Evolutionary conservation across 1,284 basidiomycete genomes (phyloP).

Genomic region (Spongispora temasekensis): DNA sequence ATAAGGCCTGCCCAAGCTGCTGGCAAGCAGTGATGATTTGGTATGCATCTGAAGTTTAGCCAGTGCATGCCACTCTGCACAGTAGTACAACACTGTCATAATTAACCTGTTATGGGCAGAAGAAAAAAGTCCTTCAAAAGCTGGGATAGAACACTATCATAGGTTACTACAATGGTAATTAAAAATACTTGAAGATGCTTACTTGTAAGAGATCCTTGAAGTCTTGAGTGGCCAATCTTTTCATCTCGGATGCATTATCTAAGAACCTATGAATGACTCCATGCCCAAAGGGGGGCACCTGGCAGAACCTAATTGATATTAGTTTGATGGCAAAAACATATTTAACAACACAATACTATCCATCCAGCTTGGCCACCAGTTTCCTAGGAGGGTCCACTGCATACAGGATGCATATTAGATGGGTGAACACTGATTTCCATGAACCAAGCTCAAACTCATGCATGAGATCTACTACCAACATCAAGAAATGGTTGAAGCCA

Average conservation of each 20-base stretch:
- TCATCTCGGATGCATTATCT: conserved; percentile 10
- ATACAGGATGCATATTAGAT: not conserved
- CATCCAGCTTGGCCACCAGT: not conserved
- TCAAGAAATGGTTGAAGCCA: conserved; percentile 11
- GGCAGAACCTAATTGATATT: conserved; percentile 8
- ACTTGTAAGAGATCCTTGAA: conserved; percentile 27
- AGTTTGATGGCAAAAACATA: not conserved
- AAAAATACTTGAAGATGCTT: not conserved
- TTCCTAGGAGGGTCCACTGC: not conserved
- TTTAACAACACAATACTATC: not conserved
- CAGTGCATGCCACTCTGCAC: conserved; percentile 22
- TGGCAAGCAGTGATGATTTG: conserved; percentile 1
- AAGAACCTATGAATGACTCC: conserved; percentile 8
- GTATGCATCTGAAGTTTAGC: conserved; percentile 30
- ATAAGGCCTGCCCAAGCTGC: not conserved
- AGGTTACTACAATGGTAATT: not conserved
- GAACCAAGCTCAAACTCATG: conserved; percentile 28
- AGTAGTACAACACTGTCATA: conserved; percentile 6
- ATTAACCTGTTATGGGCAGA: conserved; percentile 13
- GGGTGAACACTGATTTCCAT: conserved; percentile 5
- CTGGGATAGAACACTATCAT: conserved; percentile 9
- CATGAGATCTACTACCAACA: conserved; percentile 23
- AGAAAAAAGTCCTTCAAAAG: conserved; percentile 13
- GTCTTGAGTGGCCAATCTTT: conserved; percentile 6
- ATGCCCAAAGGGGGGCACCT: conserved; percentile 7